These are phyloP conservation scores for Guadua angustifolia DNA, from an alignment of 176 grass and related monocot species.

Conservation along the genomic window DNA sequence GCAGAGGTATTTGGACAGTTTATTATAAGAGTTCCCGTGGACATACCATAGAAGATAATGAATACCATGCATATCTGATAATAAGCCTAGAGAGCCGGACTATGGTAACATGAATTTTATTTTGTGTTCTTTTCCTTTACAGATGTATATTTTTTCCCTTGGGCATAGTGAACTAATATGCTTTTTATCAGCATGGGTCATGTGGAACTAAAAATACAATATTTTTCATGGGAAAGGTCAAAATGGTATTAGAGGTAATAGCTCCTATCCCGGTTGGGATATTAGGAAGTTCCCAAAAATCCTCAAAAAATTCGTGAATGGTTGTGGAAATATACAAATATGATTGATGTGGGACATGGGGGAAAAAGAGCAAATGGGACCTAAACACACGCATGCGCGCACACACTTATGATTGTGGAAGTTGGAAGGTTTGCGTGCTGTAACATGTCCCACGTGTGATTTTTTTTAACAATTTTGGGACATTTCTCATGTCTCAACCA, in stretches of 20 bases:
- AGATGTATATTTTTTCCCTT: conserved; percentile 4
- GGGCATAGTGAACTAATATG: not conserved
- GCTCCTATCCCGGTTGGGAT: not conserved
- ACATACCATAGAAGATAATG: conserved; percentile 72
- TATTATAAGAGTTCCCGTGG: conserved; percentile 92
- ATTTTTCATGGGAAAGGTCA: not conserved
- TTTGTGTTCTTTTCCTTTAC: conserved; percentile 8
- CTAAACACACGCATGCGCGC: not conserved
- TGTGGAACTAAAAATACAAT: not conserved
- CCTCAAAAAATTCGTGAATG: not conserved
- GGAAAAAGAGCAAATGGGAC: not conserved
- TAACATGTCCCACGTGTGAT: not conserved
- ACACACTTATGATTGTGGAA: not conserved
- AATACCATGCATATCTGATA: conserved; percentile 98
- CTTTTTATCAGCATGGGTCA: not conserved
- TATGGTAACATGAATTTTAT: conserved; percentile 66
- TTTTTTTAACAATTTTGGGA: not conserved
- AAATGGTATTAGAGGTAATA: not conserved
- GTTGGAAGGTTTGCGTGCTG: not conserved
- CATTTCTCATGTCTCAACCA: not conserved
- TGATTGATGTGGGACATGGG: not conserved
- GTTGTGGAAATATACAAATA: not conserved
- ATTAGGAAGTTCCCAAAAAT: not conserved
- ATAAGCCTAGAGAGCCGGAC: conserved; percentile 91
- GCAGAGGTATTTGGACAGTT: conserved; percentile 98